Percentiles rank a stretch among this genome's conserved stretches.
Evolutionary conservation across 2,329 filamentous ascomycete species (phyloP).

Genomic region (Dactylellina drechsleri): DNA sequence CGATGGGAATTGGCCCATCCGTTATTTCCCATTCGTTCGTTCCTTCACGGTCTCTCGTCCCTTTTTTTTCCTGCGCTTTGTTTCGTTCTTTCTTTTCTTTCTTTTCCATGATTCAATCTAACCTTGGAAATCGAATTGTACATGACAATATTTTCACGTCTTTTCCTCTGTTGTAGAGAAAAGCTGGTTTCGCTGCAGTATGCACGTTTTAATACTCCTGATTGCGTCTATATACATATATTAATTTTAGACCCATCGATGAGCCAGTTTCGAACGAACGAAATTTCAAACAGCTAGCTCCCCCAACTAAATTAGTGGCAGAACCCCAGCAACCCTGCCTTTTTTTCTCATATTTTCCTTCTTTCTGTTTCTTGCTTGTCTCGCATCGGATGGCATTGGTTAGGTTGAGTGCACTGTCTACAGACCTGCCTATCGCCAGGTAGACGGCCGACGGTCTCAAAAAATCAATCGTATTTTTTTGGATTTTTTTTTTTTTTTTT

Average conservation of each 20-base stretch:
- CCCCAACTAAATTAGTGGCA: not conserved
- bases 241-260: not conserved
- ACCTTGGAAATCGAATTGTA: too few species aligned
- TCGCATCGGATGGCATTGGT: not conserved
- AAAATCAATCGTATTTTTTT: not conserved
- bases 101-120: too few species aligned
- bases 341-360: not conserved
- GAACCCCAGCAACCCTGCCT: too few species aligned
- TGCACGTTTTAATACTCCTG: slow-evolving; percentile 22
- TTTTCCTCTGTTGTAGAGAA: too few species aligned
- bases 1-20: slow-evolving; percentile 18
- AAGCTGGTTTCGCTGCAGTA: slow-evolving; percentile 25
- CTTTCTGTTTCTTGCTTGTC: slow-evolving; percentile 2
- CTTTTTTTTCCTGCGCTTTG: not conserved
- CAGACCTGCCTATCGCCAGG: not conserved
- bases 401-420: not conserved
- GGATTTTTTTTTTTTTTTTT: not conserved
- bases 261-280: slow-evolving; percentile 15
- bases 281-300: not conserved
- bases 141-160: too few species aligned
- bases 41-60: not conserved
- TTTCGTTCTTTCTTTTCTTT: too few species aligned
- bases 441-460: slow-evolving; percentile 1
- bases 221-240: slow-evolving; percentile 33
- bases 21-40: slow-evolving; percentile 21